These are phyloP conservation scores for Aspergillus fructus DNA, from an alignment of 2,329 filamentous ascomycete species.

Conservation along the genomic window DNA sequence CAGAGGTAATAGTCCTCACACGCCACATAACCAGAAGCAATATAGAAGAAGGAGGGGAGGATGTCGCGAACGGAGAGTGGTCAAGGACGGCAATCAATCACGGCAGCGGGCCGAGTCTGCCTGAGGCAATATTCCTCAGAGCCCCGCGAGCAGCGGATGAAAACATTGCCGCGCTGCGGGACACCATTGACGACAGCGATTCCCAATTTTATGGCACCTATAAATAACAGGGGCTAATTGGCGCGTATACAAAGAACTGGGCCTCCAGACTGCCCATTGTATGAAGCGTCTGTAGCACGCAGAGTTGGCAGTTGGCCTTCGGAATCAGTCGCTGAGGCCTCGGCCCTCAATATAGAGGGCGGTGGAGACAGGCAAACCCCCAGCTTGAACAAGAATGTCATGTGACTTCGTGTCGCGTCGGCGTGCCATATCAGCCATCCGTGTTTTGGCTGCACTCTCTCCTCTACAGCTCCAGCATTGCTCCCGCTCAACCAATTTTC, in stretches of 20 bases:
- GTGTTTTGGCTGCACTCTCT: background rate
- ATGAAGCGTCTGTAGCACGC: background rate
- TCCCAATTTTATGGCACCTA: background rate
- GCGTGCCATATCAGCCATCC: background rate
- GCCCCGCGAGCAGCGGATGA: conserved; percentile 11
- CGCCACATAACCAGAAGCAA: background rate
- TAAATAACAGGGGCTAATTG: background rate
- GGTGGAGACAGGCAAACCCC: background rate
- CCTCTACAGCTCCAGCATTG: conserved; percentile 5
- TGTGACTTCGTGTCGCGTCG: conserved; percentile 5
- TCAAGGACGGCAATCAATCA: conserved; percentile 11
- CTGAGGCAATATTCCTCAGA: conserved; percentile 5
- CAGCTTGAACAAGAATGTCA: background rate
- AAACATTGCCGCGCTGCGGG: conserved; percentile 4
- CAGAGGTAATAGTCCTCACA: background rate
- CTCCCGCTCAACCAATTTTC: conserved; percentile 10
- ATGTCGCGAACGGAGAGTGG: background rate
- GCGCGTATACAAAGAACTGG: background rate
- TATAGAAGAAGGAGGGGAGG: conserved; percentile 2
- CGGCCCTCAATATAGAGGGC: background rate
- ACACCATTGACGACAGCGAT: background rate
- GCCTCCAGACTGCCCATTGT: background rate
- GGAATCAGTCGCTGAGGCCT: background rate
- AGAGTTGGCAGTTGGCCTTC: background rate
- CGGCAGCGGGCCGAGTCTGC: conserved; percentile 6